Percentiles rank a stretch among this genome's conserved stretches.
phyloP scores from a whole-genome alignment of 352 stramenopile species.

The Peronosclerospora sorghi region DNA sequence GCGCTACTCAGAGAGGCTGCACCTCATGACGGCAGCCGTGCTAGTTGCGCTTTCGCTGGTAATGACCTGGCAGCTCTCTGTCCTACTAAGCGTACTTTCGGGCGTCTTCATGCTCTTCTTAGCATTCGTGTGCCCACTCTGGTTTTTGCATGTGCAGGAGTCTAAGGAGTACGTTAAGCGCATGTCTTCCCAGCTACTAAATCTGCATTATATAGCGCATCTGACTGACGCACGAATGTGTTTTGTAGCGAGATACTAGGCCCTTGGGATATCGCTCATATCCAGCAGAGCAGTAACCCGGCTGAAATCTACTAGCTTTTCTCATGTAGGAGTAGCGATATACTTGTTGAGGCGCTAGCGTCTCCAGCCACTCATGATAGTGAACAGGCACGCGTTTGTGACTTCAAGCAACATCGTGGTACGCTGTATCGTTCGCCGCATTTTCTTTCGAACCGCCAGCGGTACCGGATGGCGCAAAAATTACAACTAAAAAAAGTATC shows the following conservation, averaged over 20 bases:
- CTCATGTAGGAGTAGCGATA: too few species aligned
- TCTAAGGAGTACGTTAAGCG: slow-evolving; percentile 79
- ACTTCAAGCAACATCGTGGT: slow-evolving; percentile 16
- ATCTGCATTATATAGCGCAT: slow-evolving; percentile 2
- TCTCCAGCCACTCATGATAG: too few species aligned
- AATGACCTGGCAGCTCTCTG: slow-evolving; percentile 67
- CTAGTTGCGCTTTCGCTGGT: slow-evolving; percentile 64
- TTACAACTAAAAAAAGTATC: slow-evolving; percentile 21
- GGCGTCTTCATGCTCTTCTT: slow-evolving; percentile 70
- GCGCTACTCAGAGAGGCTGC: slow-evolving; percentile 54
- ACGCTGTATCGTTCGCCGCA: slow-evolving; percentile 18
- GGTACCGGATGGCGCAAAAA: slow-evolving; percentile 3
- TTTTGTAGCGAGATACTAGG: slow-evolving; percentile 72
- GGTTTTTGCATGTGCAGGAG: slow-evolving; percentile 85
- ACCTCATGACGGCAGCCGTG: slow-evolving; percentile 52
- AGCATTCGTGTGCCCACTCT: slow-evolving; percentile 78
- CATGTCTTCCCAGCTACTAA: slow-evolving; percentile 2
- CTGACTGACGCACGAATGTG: slow-evolving; percentile 15
- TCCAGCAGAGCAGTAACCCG: slow-evolving; percentile 43
- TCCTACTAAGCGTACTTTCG: slow-evolving; percentile 46
- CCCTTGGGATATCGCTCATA: slow-evolving; percentile 86
- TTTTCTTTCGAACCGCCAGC: slow-evolving; percentile 23
- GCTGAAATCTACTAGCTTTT: neutral
- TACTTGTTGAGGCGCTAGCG: too few species aligned
- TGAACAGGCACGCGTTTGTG: too few species aligned